These are phyloP conservation scores for Camellia oleifera DNA, from an alignment of 179 eudicot species.

Conservation along the genomic window DNA sequence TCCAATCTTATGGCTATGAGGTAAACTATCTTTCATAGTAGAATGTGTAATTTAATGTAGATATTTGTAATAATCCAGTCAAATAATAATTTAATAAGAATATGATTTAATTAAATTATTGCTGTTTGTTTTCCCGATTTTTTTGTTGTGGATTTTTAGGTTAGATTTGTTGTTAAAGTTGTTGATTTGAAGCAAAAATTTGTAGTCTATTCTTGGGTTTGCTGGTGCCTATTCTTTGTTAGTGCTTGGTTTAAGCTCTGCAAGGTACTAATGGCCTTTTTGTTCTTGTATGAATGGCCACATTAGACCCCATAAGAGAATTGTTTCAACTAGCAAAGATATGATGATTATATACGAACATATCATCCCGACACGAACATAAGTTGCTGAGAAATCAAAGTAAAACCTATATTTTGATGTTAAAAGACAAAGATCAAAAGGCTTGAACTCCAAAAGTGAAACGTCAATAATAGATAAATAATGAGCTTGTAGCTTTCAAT, in stretches of 20 bases:
- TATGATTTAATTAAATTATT: no score
- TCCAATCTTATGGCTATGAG: no score
- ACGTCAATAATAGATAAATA: background rate
- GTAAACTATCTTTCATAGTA: no score
- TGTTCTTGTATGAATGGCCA: constrained; percentile 62
- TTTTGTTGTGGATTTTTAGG: no score
- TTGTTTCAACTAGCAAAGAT: constrained; percentile 66
- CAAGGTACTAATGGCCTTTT: constrained; percentile 60
- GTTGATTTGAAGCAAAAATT: no score
- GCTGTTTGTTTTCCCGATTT: no score
- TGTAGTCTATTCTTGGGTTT: no score
- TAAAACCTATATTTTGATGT: constrained; percentile 47
- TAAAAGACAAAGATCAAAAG: background rate
- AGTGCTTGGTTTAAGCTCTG: constrained; percentile 15
- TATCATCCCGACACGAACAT: constrained; percentile 87
- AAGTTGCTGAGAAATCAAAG: constrained; percentile 79
- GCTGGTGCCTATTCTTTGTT: no score
- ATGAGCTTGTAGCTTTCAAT: background rate
- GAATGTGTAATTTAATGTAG: no score
- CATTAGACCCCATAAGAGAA: constrained; percentile 82
- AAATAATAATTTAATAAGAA: no score
- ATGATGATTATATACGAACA: constrained; percentile 70
- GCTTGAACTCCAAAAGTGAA: background rate
- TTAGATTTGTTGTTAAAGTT: no score
- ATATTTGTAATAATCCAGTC: no score